Evolutionary conservation across 1,284 basidiomycete species (phyloP), one percentile per base, ranked within the genome.

Genomic region (Apiotrichum akiyoshidainum): DNA sequence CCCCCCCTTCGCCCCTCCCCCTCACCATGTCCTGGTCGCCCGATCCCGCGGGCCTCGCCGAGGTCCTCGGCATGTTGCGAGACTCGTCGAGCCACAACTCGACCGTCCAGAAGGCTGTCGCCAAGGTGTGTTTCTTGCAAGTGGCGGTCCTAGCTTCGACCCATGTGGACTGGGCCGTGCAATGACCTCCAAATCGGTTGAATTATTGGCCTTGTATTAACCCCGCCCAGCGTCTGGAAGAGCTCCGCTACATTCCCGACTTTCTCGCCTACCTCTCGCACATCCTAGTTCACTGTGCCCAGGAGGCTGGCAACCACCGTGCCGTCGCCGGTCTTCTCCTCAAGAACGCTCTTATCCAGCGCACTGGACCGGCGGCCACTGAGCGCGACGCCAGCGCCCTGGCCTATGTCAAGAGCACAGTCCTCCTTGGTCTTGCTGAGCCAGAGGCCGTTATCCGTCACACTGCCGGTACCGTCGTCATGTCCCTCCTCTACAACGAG

Each of bases 241-340:
- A 83, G 67, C 93, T 94, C 78, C 89, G 90, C 75, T 86, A 86
- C 71, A 86, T 88, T 60, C 90, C 92, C 55, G 92, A 95, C 78
- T 99, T 98, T 78, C 89, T 95, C 64, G 93, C 89, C 65, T 99
- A 99, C 84, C 86, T 99, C 61, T 90, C 90, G 46, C 92, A 95
- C 77, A 92, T 98, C 79, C 85, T 96, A 63, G 87, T 89, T 52
- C 83, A 84, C 48, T 69, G 68, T 51, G 63, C 66, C 4, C 56
- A 51, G 22, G 92, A 98, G 78, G 88, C 93, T 67, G 89, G 91
- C 69, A 87, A 89, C 46, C 92, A 95, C 73, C 85, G 95, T 58
- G 90, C 91, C 60, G 93, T 98, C 77, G 94, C 96, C 35, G 96
- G 95, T 55, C 89, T 98, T 69, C 83, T 99, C 39, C 86, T 99